Evolutionary conservation across 2,329 filamentous ascomycete species (phyloP), one percentile per base, ranked within the genome.

Genomic region (Penicillium fuscoglaucum): DNA sequence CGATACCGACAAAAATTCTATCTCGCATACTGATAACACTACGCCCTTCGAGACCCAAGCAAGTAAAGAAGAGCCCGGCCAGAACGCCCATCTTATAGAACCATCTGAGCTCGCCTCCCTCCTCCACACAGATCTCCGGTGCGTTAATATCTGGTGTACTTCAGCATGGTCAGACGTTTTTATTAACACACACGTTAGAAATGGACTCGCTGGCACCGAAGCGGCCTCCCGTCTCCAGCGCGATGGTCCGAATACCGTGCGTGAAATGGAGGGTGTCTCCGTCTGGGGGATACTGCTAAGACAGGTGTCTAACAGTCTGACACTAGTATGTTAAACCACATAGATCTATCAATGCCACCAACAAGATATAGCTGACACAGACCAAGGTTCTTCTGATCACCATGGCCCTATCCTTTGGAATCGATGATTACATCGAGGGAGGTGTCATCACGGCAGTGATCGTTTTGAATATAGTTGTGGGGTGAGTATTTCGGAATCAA

Each of bases 251-350:
- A 91, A 91, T 79, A 83, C 83, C 72, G 84, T 91, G 79, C 84
- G 88, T 76, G 84, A 85, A 76, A 84, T 87, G 80, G 85, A 87
- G 77, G 85, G 87, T 75, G 77, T 88, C 78, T 90, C 88, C 75
- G 70, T 88, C 76, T 90, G 87, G 85, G 84, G 88, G 78, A 89
- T 91, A 78, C 83, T 91, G 78, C 76, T 91, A 77, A 88, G 87
- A 71, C 88, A 91, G 79, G 83, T 90, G 67, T 89, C 88, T 65
- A 91, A 91, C 78, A 89, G 87, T 78, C 79, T 91, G 76, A 91
- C 88, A 63, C 81, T 89, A 72, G 87, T 82, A 75, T 67, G 76
- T 70, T 49, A 52, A 49, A 39, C 61, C 57, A 15, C 29, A 51
- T 46, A 24, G 24, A n/a, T 17, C 21, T 28, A 31, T n/a, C 4